Percentiles rank a stretch among this genome's conserved stretches.
phyloP scores from a whole-genome alignment of 2,329 filamentous ascomycete species.

The Nemania sp. region DNA sequence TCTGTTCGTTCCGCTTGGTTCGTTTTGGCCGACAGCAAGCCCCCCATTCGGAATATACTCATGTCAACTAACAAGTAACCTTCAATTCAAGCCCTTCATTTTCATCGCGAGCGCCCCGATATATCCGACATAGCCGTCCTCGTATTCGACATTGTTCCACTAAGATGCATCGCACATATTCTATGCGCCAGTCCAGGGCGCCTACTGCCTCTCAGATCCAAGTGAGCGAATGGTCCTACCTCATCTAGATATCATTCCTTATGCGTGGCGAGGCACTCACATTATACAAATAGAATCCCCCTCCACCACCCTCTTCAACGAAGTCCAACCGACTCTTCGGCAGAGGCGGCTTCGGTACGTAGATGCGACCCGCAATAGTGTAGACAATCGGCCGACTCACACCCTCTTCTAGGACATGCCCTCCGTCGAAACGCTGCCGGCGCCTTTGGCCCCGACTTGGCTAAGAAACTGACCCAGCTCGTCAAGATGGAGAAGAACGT shows the following conservation, averaged over 20 bases:
- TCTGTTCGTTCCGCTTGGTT: not conserved
- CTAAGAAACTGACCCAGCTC: conserved; percentile 96
- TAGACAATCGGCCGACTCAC: conserved; percentile 22
- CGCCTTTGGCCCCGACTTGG: conserved; percentile 85
- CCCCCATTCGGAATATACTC: too few relatives aligned
- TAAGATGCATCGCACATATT: conserved; percentile 97
- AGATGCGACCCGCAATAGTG: conserved; percentile 13
- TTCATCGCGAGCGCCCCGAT: conserved; percentile 13
- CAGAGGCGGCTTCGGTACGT: conserved; percentile 83
- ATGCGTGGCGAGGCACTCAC: conserved; percentile 19
- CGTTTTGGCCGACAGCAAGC: not conserved
- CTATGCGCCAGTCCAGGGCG: conserved; percentile 96
- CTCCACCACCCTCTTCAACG: conserved; percentile 89
- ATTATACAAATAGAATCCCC: conserved; percentile 76
- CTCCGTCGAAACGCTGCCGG: conserved; percentile 80
- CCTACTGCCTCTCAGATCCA: conserved; percentile 87
- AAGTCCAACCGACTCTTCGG: conserved; percentile 93
- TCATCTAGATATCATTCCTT: not conserved
- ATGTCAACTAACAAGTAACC: conserved; percentile 5
- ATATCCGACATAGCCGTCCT: conserved; percentile 1
- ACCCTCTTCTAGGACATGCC: conserved; percentile 64
- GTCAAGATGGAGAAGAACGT: conserved; percentile 99
- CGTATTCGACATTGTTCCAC: conserved; percentile 25
- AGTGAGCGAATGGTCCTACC: conserved; percentile 54
- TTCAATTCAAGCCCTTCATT: not conserved